Evolutionary conservation across 1,284 basidiomycete genomes (phyloP).

Genomic region (Puccinia brachypodii): DNA sequence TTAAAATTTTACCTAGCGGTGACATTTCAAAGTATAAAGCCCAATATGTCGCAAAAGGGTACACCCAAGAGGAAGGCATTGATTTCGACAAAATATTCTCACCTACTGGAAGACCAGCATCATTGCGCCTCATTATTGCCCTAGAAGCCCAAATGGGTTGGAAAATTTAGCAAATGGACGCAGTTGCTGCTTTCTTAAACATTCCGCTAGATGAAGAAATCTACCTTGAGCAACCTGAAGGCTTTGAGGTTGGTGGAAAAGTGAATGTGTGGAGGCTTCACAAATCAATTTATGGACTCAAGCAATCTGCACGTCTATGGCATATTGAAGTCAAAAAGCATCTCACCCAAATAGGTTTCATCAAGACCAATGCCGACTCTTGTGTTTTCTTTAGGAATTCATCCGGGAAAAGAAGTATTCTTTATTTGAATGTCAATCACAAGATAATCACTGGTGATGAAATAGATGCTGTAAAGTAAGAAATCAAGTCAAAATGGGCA

Average conservation of each 20-base stretch:
- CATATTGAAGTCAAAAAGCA: background rate
- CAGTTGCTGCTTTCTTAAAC: constrained; percentile 49
- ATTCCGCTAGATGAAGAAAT: constrained; percentile 45
- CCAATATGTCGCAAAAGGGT: constrained; percentile 49
- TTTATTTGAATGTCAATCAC: constrained; percentile 12
- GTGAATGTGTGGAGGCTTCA: background rate
- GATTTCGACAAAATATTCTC: constrained; percentile 48
- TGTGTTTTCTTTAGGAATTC: background rate
- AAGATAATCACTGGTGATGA: background rate
- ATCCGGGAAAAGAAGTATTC: background rate
- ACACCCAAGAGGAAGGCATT: constrained; percentile 41
- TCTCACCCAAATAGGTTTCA: background rate
- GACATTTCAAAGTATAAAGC: constrained; percentile 44
- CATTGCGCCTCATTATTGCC: constrained; percentile 42
- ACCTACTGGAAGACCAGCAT: constrained; percentile 15
- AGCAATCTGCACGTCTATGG: background rate
- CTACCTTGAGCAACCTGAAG: background rate
- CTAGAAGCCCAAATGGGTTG: constrained; percentile 36
- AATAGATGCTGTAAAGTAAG: background rate
- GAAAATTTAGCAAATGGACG: constrained; percentile 39
- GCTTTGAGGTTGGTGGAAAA: background rate
- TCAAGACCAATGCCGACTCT: background rate
- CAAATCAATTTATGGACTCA: constrained; percentile 20
- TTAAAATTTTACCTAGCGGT: constrained; percentile 28
- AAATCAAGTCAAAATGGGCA: background rate